Percentiles rank a stretch among this genome's conserved stretches.
Evolutionary conservation across 2,329 filamentous ascomycete genomes (phyloP).

Genomic region (Neopestalotiopsis rosae): DNA sequence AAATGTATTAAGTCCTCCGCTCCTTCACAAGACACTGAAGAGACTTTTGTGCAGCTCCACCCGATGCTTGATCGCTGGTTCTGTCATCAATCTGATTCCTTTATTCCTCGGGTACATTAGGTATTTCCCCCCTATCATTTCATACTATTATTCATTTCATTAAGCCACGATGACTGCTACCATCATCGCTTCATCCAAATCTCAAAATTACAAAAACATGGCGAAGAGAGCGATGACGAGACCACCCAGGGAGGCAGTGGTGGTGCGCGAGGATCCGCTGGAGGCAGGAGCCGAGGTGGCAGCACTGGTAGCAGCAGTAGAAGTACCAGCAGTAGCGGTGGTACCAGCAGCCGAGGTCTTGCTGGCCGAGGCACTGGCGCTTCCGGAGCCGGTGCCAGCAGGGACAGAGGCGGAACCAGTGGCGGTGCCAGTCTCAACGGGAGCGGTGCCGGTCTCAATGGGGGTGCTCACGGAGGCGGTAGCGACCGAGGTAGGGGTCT

Average conservation of each 20-base stretch:
- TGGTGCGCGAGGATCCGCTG: slow-evolving; percentile 36
- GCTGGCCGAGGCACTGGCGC: slow-evolving; percentile 10
- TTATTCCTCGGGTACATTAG: background rate
- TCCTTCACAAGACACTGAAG: background rate
- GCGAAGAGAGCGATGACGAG: slow-evolving; percentile 39
- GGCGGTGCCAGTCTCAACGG: slow-evolving; percentile 39
- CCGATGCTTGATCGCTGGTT: background rate
- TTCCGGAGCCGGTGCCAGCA: slow-evolving; percentile 19
- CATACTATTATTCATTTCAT: slow-evolving; percentile 11
- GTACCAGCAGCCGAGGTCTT: background rate
- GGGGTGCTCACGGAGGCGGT: slow-evolving; percentile 28
- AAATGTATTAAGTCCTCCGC: slow-evolving; percentile 4
- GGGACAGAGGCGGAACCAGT: slow-evolving; percentile 36
- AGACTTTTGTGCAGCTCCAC: background rate
- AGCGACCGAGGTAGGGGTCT: slow-evolving; percentile 25
- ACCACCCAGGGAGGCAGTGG: slow-evolving; percentile 39
- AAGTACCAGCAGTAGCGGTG: slow-evolving; percentile 10
- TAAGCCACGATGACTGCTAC: slow-evolving; percentile 7
- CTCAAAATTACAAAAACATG: slow-evolving; percentile 38
- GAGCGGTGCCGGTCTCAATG: slow-evolving; percentile 13
- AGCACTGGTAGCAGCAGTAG: slow-evolving; percentile 25
- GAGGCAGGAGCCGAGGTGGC: slow-evolving; percentile 33
- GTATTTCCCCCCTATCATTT: background rate
- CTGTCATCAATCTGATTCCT: slow-evolving; percentile 1
- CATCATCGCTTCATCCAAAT: slow-evolving; percentile 15